Base-by-base conservation (phyloP, 1,284 basidiomycete species). In the Tilletiopsis washingtonensis region DNA sequence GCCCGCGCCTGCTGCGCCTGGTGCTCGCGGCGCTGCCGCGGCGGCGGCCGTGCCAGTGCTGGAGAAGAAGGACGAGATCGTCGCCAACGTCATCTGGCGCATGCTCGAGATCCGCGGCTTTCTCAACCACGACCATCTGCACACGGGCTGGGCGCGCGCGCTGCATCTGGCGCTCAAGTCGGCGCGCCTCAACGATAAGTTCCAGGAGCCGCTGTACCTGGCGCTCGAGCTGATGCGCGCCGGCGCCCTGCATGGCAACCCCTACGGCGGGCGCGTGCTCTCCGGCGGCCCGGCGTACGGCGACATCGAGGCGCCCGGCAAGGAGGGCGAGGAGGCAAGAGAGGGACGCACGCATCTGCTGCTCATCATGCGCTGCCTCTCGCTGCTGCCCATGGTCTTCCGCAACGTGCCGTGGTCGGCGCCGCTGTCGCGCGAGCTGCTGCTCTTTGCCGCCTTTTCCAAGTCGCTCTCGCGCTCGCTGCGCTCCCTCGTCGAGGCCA, bases 401-500 rank as follows among this genome's bases (percentile, higher is more conserved):
- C 87, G 89, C 79, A 51, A 64, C 2, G 20, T 38, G 27, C 29
- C 51, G 21, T 73, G 70, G 70, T 85, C 84, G 25, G 93, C 93
- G 23, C 93, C 93, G 40, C 77, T 98, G 48, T 96, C 91, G 61
- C 84, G 93, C 48, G 94, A 98, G 75, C 77, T 99, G 57, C 79
- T 99, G 44, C 91, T 94, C 46, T 99, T 98, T 82, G 98, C 97
- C 78, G 91, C 90, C 41, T 98, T 98, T 74, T 83, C 93, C 62
- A 84, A 88, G 53, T 84, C 88, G 32, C 80, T 97, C 54, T 85
- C 88, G 49, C 84, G 91, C 56, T 86, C 90, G 23, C 79, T 98
- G 64, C 83, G 94, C 51, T 86, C 86, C 49, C 78, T 98, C 57
- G 77, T 94, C 50, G 94, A 99, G 75, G 86, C 91, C 59, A 85